Evolutionary conservation across 163 green algal genomes (phyloP).

Genomic region (Volvox carteri): DNA sequence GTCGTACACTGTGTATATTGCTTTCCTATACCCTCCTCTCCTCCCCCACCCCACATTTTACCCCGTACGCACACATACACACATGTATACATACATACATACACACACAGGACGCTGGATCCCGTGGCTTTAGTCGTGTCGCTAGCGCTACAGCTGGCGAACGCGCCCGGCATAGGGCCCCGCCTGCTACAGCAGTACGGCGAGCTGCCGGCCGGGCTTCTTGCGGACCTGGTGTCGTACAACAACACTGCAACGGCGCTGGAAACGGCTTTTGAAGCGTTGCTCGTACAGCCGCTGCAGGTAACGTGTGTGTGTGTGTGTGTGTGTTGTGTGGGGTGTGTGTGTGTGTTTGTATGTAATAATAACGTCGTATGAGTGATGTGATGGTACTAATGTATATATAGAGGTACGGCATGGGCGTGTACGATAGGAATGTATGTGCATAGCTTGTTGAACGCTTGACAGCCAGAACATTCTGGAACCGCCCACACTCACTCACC

Average conservation of each 20-base stretch:
- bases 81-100: background rate
- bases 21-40: background rate
- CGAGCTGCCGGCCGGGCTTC: slow-evolving; percentile 14
- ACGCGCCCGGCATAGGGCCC: slow-evolving; percentile 21
- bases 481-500: too few species aligned
- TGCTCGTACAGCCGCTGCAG: slow-evolving; percentile 52
- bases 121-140: background rate
- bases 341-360: background rate
- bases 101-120: slow-evolving; percentile 22
- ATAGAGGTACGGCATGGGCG: too few species aligned
- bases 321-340: background rate
- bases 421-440: too few species aligned
- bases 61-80: background rate
- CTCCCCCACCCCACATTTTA: background rate
- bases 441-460: background rate
- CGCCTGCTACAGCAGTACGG: slow-evolving; percentile 15
- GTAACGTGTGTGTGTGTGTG: background rate
- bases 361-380: too few species aligned
- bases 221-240: slow-evolving; percentile 35
- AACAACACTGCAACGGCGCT: background rate
- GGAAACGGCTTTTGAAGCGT: slow-evolving; percentile 39
- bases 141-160: slow-evolving; percentile 37
- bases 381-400: too few species aligned
- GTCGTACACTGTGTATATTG: too few species aligned
- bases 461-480: background rate